Evolutionary conservation across 1,284 basidiomycete species (phyloP).

Genomic region (Macrocystidia cucumis): DNA sequence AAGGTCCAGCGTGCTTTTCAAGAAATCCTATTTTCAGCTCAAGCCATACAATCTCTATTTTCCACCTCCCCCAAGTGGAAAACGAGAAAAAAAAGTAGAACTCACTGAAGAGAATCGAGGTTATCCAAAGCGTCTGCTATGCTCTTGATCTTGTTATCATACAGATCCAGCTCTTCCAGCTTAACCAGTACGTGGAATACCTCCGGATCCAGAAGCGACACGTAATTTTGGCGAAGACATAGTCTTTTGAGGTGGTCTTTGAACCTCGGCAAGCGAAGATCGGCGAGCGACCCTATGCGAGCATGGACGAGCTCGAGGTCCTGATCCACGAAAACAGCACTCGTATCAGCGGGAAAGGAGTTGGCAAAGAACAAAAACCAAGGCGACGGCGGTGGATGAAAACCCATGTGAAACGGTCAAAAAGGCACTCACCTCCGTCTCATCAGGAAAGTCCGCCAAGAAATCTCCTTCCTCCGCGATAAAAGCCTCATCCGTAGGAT

Average conservation of each 20-base stretch:
- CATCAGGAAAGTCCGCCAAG: constrained; percentile 47
- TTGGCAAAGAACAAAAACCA: constrained; percentile 3
- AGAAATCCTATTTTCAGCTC: too few species aligned
- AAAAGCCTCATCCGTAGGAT: constrained; percentile 23
- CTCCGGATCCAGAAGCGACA: constrained; percentile 23
- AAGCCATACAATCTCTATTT: background rate
- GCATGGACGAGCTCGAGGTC: constrained; percentile 89
- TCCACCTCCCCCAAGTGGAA: background rate
- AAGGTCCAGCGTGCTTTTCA: constrained; percentile 72
- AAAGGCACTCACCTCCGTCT: constrained; percentile 52
- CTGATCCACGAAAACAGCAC: constrained; percentile 29
- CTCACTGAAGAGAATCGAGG: constrained; percentile 64
- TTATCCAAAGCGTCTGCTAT: constrained; percentile 61
- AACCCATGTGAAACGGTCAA: too few species aligned
- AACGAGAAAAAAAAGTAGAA: constrained; percentile 13
- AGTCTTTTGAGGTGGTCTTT: constrained; percentile 63
- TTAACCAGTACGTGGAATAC: constrained; percentile 40
- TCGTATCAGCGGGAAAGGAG: constrained; percentile 5
- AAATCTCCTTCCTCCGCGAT: constrained; percentile 40
- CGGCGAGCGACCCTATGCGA: constrained; percentile 60
- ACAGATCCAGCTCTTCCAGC: constrained; percentile 88
- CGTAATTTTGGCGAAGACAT: constrained; percentile 87
- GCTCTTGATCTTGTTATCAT: constrained; percentile 87
- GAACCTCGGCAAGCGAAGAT: constrained; percentile 68
- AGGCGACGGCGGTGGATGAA: too few species aligned